phyloP scores from a whole-genome alignment of 2,329 filamentous ascomycete species.

The Chaetothyriales sp. region DNA sequence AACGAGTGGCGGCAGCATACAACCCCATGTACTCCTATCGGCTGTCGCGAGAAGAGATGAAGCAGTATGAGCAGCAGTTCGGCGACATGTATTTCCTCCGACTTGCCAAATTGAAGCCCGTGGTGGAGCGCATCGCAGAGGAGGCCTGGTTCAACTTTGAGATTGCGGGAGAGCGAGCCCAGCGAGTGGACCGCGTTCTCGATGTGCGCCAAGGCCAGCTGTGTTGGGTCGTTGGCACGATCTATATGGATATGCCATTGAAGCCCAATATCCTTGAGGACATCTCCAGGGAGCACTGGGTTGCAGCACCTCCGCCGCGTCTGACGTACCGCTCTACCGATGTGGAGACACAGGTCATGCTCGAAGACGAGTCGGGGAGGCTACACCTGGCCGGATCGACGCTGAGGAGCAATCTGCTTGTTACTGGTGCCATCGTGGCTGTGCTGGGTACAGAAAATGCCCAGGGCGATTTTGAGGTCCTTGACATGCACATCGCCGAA shows the following conservation, averaged over 20 bases:
- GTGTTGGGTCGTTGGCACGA: constrained; percentile 87
- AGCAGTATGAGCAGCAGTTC: constrained; percentile 86
- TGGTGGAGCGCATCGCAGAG: constrained; percentile 59
- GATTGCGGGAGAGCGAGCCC: constrained; percentile 62
- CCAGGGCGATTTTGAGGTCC: constrained; percentile 81
- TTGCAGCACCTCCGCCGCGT: constrained; percentile 63
- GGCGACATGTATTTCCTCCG: constrained; percentile 96
- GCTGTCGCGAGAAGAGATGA: constrained; percentile 48
- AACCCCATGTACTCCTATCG: constrained; percentile 61
- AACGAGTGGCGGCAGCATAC: constrained; percentile 44
- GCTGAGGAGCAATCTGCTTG: constrained; percentile 56
- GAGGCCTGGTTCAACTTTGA: constrained; percentile 64
- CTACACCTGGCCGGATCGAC: constrained; percentile 61
- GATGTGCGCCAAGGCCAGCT: constrained; percentile 91
- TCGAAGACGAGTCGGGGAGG: constrained; percentile 91
- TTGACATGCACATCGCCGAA: constrained; percentile 81
- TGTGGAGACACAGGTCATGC: constrained; percentile 57
- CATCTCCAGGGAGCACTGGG: constrained; percentile 90
- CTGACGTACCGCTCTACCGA: constrained; percentile 60
- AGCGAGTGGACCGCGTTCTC: constrained; percentile 71
- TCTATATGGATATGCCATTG: constrained; percentile 93
- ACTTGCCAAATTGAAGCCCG: constrained; percentile 72
- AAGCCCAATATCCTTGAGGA: constrained; percentile 96
- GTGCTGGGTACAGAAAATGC: constrained; percentile 87
- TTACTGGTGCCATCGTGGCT: constrained; percentile 89